Conservation (phyloP, 1,284 basidiomycete species). For the Lignosus rhinocerotis region DNA sequence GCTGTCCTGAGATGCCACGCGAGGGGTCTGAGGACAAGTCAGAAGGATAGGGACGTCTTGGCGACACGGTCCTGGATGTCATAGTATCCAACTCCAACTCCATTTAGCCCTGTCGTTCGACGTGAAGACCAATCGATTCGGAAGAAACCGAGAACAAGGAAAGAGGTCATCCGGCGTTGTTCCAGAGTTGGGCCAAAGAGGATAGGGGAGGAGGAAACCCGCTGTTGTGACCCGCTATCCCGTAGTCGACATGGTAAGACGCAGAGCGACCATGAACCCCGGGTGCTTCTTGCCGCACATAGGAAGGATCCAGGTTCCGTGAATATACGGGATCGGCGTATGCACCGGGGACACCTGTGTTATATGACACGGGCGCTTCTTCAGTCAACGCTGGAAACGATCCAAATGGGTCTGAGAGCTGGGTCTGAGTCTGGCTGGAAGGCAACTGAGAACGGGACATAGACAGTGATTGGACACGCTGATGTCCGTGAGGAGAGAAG, state of each 20-base stretch:
- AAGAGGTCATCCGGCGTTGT: conserved; percentile 20
- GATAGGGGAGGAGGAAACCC: conserved; percentile 15
- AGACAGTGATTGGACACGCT: conserved; percentile 26
- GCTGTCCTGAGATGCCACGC: neutral
- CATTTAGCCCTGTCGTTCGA: neutral
- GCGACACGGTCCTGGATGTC: neutral
- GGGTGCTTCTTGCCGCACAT: conserved; percentile 16
- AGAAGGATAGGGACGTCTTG: neutral
- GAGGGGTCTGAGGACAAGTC: neutral
- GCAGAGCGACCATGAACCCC: conserved; percentile 18
- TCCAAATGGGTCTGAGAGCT: conserved; percentile 17
- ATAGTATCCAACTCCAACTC: neutral
- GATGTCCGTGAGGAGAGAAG: conserved; percentile 19
- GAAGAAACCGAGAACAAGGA: neutral
- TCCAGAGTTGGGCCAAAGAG: conserved; percentile 25
- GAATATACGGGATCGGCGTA: conserved; percentile 24
- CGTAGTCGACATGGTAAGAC: conserved; percentile 19
- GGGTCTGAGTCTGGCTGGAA: conserved; percentile 17
- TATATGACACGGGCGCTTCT: conserved; percentile 15
- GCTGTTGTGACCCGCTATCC: conserved; percentile 1
- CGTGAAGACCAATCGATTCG: neutral
- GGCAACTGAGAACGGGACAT: conserved; percentile 14
- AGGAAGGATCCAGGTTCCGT: conserved; percentile 12
- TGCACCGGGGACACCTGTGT: conserved; percentile 22
- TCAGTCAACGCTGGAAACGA: conserved; percentile 19